These are phyloP conservation scores for Dictyostelium purpureum DNA, from an alignment of 78 protist species.

Conservation along the genomic window DNA sequence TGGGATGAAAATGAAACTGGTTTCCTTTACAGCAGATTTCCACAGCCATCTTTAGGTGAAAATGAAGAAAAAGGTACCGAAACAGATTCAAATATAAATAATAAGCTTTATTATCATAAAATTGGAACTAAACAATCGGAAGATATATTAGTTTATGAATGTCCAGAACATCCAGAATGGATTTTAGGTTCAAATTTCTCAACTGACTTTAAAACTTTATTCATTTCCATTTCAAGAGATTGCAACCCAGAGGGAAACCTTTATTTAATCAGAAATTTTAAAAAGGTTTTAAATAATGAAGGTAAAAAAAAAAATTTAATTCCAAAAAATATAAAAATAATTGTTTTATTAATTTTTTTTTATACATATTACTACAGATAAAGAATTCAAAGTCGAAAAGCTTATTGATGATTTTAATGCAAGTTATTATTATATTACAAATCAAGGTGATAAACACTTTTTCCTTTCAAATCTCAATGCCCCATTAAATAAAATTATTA, in stretches of 20 bases:
- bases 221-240: slow-evolving; percentile 51
- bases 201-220: slow-evolving; percentile 60
- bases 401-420: slow-evolving; percentile 78
- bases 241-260: slow-evolving; percentile 78
- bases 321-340: too few species aligned
- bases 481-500: slow-evolving; percentile 75
- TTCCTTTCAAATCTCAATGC: slow-evolving; percentile 89
- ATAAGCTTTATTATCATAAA: slow-evolving; percentile 83
- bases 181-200: slow-evolving; percentile 27
- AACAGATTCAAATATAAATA: slow-evolving; percentile 61
- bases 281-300: too few species aligned
- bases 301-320: too few species aligned
- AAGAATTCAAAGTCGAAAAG: background rate
- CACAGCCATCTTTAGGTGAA: background rate
- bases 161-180: slow-evolving; percentile 61
- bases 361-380: background rate
- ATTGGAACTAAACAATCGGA: slow-evolving; percentile 79
- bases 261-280: background rate
- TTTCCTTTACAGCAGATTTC: slow-evolving; percentile 80
- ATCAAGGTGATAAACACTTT: slow-evolving; percentile 68
- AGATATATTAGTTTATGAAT: slow-evolving; percentile 76
- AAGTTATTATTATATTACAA: slow-evolving; percentile 85
- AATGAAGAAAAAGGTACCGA: slow-evolving; percentile 47
- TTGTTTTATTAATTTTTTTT: too few species aligned
- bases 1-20: slow-evolving; percentile 89